These are phyloP conservation scores for Durio zibethinus DNA, from an alignment of 345 rosid species.

Conservation along the genomic window DNA sequence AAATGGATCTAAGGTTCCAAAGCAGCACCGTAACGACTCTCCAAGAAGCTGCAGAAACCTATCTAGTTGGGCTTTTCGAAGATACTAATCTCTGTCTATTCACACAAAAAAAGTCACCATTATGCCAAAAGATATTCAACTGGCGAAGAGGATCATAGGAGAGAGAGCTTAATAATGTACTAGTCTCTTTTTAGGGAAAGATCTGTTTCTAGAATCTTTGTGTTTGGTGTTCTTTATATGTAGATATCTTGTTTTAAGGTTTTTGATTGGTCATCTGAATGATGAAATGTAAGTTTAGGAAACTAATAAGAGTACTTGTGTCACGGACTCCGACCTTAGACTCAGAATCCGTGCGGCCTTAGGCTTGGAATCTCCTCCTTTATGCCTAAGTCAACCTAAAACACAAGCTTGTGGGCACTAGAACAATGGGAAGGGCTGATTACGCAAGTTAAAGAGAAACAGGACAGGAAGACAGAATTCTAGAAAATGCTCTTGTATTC, in stretches of 20 bases:
- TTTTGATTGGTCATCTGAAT: not conserved
- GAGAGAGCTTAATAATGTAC: conserved; percentile 24
- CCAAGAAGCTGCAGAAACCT: conserved; percentile 21
- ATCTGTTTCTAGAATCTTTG: not conserved
- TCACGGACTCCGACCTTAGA: too few relatives aligned
- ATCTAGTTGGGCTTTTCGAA: conserved; percentile 16
- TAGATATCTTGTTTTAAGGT: not conserved
- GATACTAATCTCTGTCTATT: conserved; percentile 20
- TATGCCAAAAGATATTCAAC: conserved; percentile 36
- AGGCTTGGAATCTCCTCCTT: too few relatives aligned
- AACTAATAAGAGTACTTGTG: not conserved
- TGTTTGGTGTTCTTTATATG: not conserved
- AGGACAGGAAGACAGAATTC: too few relatives aligned
- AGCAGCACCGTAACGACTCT: conserved; percentile 19
- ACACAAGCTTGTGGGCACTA: too few relatives aligned
- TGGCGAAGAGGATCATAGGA: conserved; percentile 34
- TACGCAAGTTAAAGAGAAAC: too few relatives aligned
- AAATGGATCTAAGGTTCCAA: conserved; percentile 27
- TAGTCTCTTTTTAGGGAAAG: not conserved
- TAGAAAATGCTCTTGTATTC: too few relatives aligned
- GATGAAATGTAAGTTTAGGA: not conserved
- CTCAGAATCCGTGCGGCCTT: too few relatives aligned
- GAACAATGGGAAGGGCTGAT: too few relatives aligned
- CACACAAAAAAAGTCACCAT: conserved; percentile 30
- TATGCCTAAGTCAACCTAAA: too few relatives aligned